A percentile compares a stretch with the other conserved stretches of the same genome.
These are phyloP conservation scores for Marasmius fiardii DNA, from an alignment of 1,284 basidiomycete genomes.

Conservation along the genomic window DNA sequence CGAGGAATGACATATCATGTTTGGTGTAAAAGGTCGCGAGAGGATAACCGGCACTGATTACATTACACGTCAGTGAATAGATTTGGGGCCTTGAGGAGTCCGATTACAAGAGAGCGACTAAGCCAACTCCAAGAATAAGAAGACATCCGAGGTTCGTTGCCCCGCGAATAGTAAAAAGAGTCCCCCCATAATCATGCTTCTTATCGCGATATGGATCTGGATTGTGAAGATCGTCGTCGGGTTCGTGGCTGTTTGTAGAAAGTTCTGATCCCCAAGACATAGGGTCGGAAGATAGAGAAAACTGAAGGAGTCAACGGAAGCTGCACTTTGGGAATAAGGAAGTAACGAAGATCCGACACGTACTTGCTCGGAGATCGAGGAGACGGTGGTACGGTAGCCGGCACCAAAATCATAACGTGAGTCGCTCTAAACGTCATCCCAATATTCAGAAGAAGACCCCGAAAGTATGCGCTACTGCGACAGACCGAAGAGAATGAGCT, in stretches of 20 bases:
- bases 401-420: slow-evolving; percentile 24
- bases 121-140: slow-evolving; percentile 52
- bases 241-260: slow-evolving; percentile 49
- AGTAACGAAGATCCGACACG: neutral
- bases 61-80: slow-evolving; percentile 4
- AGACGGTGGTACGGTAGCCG: slow-evolving; percentile 17
- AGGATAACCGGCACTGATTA: slow-evolving; percentile 75
- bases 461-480: neutral
- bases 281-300: slow-evolving; percentile 70
- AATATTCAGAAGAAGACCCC: slow-evolving; percentile 3
- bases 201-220: slow-evolving; percentile 72
- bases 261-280: slow-evolving; percentile 64
- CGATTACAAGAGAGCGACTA: slow-evolving; percentile 73
- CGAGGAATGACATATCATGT: slow-evolving; percentile 44
- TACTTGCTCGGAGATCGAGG: slow-evolving; percentile 42
- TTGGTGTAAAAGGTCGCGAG: slow-evolving; percentile 67
- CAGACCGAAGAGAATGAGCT: slow-evolving; percentile 43
- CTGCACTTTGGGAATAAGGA: no score
- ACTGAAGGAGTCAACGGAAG: slow-evolving; percentile 42
- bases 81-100: slow-evolving; percentile 1
- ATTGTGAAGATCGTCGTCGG: slow-evolving; percentile 73
- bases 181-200: slow-evolving; percentile 56
- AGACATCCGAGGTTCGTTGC: slow-evolving; percentile 78
- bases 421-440: slow-evolving; percentile 21
- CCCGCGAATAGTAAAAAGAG: slow-evolving; percentile 70